Conservation (phyloP, 2,329 filamentous ascomycete species). For the Reticulascus tulasneorum region DNA sequence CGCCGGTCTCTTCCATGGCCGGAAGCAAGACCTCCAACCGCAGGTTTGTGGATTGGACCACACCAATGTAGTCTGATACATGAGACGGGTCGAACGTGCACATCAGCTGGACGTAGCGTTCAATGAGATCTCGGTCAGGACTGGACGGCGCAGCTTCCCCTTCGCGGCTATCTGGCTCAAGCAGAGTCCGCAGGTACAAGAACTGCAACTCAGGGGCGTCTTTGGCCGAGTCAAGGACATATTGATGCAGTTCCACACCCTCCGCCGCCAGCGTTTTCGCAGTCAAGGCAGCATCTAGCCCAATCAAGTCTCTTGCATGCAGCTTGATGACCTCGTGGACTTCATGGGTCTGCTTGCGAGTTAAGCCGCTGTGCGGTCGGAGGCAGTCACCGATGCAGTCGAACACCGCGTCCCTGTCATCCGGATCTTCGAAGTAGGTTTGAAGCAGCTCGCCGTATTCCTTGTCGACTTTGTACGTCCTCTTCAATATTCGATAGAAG, state of each 20-base stretch:
- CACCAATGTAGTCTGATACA: constrained; percentile 79
- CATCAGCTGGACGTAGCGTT: constrained; percentile 86
- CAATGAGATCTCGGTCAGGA: constrained; percentile 60
- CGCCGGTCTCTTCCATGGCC: constrained; percentile 82
- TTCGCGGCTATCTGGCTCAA: constrained; percentile 53
- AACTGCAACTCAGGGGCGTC: constrained; percentile 65
- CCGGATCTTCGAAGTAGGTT: constrained; percentile 79
- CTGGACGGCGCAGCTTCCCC: constrained; percentile 23
- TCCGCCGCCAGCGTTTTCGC: constrained; percentile 62
- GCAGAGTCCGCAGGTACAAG: constrained; percentile 68
- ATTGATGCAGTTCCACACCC: constrained; percentile 61
- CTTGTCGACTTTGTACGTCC: constrained; percentile 74
- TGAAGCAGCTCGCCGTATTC: constrained; percentile 75
- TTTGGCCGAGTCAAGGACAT: constrained; percentile 58
- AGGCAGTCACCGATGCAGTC: constrained; percentile 74
- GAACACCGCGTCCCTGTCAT: constrained; percentile 73
- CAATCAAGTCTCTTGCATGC: constrained; percentile 63
- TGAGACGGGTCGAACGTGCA: constrained; percentile 78
- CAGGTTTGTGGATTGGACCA: constrained; percentile 72
- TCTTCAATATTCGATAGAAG: constrained; percentile 90
- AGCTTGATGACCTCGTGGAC: constrained; percentile 63
- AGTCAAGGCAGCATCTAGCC: constrained; percentile 61
- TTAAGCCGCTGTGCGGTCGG: constrained; percentile 57
- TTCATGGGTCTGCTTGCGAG: constrained; percentile 66
- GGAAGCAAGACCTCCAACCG: constrained; percentile 71